Conservation (phyloP, 257 asterid genomes). For the Solanum sejunctum region DNA sequence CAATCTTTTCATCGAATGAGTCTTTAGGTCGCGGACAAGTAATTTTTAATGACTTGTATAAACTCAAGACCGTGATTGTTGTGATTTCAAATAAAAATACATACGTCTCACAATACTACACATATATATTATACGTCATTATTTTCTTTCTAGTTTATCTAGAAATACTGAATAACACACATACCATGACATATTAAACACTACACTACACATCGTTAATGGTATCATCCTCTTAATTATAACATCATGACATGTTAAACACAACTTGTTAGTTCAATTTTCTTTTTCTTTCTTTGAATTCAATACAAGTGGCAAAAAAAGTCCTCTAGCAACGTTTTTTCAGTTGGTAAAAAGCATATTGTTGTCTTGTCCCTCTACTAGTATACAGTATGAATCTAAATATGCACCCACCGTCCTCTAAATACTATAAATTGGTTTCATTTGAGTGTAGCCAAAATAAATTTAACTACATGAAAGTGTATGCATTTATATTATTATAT, state of each 20-base stretch:
- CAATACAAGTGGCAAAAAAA: background rate
- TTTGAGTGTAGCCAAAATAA: background rate
- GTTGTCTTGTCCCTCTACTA: background rate
- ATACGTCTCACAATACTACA: background rate
- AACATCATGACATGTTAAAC: background rate
- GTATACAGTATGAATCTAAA: background rate
- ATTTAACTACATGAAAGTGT: background rate
- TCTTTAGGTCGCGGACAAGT: fast-evolving
- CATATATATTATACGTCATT: background rate
- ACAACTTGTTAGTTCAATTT: background rate
- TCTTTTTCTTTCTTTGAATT: background rate
- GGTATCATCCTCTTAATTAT: background rate
- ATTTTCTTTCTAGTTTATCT: background rate
- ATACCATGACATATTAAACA: background rate
- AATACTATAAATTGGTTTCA: background rate
- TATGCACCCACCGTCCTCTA: too few relatives aligned
- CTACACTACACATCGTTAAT: background rate
- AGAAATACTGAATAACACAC: background rate
- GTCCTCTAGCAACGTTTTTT: background rate
- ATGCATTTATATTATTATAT: background rate
- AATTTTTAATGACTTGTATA: too few relatives aligned
- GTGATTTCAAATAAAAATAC: background rate
- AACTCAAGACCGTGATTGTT: background rate
- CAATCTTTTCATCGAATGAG: background rate
- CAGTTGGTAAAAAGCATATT: background rate